Conservation (phyloP, 148 eudicot genomes). For the Chenopodium formosanum region DNA sequence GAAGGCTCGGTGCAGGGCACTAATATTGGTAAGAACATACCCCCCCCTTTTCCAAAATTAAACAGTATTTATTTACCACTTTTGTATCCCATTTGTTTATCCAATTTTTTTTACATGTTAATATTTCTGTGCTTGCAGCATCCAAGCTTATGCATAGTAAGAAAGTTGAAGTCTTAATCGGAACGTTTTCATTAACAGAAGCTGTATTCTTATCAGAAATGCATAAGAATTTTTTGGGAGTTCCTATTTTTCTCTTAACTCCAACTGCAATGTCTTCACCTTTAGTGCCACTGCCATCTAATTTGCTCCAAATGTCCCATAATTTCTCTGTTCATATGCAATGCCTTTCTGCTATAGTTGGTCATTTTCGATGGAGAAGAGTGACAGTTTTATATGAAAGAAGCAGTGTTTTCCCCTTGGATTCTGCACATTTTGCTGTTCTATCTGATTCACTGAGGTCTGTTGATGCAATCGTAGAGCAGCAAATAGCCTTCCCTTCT, state of each 20-base stretch:
- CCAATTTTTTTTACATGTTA: no score
- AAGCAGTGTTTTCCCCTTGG: slow-evolving; percentile 14
- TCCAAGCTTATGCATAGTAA: slow-evolving; percentile 11
- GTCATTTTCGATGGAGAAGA: slow-evolving; percentile 41
- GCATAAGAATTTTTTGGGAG: slow-evolving; percentile 1
- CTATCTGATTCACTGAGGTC: slow-evolving; percentile 37
- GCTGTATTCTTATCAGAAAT: slow-evolving; percentile 28
- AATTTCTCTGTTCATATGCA: slow-evolving; percentile 33
- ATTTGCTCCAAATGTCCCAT: slow-evolving; percentile 31
- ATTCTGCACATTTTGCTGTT: slow-evolving; percentile 22
- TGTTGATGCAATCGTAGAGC: slow-evolving; percentile 26
- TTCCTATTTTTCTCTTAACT: slow-evolving; percentile 33
- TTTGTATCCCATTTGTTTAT: no score
- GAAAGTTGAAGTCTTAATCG: slow-evolving; percentile 33
- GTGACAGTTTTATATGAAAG: slow-evolving; percentile 40
- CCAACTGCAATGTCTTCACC: slow-evolving; percentile 27
- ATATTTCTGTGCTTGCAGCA: slow-evolving; percentile 17
- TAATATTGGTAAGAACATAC: not conserved
- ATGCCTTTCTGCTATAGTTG: slow-evolving; percentile 42
- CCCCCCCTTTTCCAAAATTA: not conserved
- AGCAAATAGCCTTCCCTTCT: slow-evolving; percentile 26
- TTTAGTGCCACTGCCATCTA: slow-evolving; percentile 4
- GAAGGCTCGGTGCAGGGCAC: slow-evolving; percentile 14
- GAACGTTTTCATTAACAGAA: slow-evolving; percentile 26
- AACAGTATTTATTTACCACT: not conserved